Evolutionary conservation across 1,284 basidiomycete genomes (phyloP), one percentile per base, ranked within the genome.

Genomic region (Cryptococcus floricola): DNA sequence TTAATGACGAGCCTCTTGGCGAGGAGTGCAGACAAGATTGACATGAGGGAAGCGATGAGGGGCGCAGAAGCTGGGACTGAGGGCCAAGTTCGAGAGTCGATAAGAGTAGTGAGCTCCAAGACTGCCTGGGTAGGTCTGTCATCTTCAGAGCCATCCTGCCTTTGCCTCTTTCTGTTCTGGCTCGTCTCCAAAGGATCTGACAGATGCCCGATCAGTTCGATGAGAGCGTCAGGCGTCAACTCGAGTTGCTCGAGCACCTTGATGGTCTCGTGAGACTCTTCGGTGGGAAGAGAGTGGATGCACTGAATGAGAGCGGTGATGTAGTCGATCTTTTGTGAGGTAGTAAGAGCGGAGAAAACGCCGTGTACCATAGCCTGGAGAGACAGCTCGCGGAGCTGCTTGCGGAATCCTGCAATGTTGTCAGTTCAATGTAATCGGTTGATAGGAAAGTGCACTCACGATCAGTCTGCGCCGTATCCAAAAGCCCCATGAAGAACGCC

Each of bases 41-140:
- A 87, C 53, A 96, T 80, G 7, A 95, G 80, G 50, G 80, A 81
- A 0, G 86, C 83, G 28, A 94, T 80, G 38, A 96, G 80, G 39
- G 87, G 84, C 34, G 86, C 77, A 12, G 87, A 87, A 19, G 84
- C 85, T 0, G 85, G 83, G 28, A 92, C 76, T 12, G 82, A 71
- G 52, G 81, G 81, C 28, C 85, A 81, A 42, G 82, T 82, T 9
- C 91, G 77, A 18, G 89, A 81, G 70, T 95, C 93, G 5, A 85
- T 81, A 34, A 95, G 77, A 39, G 69, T 48, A 83, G 76, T 77
- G n/a, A 95, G 79, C 16, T 93, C 79, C 12, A 81, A 78, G 12
- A 76, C 64, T 12, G 69, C 64, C 6, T 52, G 27, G 18, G 59
- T 60, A 27, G 59, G 44, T 63, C 67, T 47, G 59, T 59, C 54